Percentiles rank a stretch among this genome's conserved stretches.
Evolutionary conservation across 2,329 filamentous ascomycete genomes (phyloP).

Genomic region (Sporothrix phasma): DNA sequence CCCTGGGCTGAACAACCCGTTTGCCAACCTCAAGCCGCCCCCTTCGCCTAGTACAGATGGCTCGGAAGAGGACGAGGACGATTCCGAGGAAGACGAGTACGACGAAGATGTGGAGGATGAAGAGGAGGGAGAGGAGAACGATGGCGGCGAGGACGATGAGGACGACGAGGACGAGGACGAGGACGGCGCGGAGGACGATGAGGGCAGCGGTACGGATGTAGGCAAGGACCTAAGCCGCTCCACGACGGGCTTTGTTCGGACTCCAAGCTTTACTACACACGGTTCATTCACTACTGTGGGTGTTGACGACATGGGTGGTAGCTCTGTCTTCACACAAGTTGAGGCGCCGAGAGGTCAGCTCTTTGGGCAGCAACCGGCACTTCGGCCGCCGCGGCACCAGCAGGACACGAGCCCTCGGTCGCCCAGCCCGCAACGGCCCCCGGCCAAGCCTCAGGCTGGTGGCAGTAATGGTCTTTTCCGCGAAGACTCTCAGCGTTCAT

Average conservation of each 20-base stretch:
- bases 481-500: conserved; percentile 43
- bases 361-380: conserved; percentile 47
- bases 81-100: conserved; percentile 22
- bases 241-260: conserved; percentile 32
- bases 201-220: conserved; percentile 55
- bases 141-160: conserved; percentile 32
- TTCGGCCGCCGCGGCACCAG: conserved; percentile 42
- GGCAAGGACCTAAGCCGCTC: conserved; percentile 51
- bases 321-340: conserved; percentile 37
- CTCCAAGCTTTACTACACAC: conserved; percentile 45
- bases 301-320: conserved; percentile 36
- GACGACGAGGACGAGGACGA: conserved; percentile 37
- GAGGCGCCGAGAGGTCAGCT: conserved; percentile 36
- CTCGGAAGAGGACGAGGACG: conserved; percentile 21
- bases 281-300: conserved; percentile 42
- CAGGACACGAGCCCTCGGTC: conserved; percentile 54
- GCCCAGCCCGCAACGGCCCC: conserved; percentile 54
- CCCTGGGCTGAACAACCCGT: conserved; percentile 11
- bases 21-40: conserved; percentile 19
- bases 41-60: conserved; percentile 16
- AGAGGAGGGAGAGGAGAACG: conserved; percentile 27
- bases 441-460: conserved; percentile 10
- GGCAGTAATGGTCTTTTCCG: conserved; percentile 37
- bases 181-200: conserved; percentile 39
- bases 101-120: conserved; percentile 26